Conservation (phyloP, 768 basidiomycete species). For the Lactifluus hygrophoroides region DNA sequence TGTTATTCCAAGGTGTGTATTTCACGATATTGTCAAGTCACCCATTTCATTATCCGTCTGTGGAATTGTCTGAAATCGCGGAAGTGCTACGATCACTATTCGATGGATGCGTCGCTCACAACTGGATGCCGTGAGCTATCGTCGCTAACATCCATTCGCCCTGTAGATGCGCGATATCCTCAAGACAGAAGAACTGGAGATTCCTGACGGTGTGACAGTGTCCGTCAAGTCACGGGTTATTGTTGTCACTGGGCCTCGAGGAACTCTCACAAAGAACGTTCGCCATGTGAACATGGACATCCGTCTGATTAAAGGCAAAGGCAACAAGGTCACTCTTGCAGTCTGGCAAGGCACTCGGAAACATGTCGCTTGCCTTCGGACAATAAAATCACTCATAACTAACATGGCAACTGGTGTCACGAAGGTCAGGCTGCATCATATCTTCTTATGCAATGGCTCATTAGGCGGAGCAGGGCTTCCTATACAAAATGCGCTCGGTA, state of each 20-base stretch:
- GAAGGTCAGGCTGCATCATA: conserved; percentile 44
- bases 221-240: conserved; percentile 86
- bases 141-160: conserved; percentile 22
- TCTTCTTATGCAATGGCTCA: neutral
- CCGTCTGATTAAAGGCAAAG: conserved; percentile 71
- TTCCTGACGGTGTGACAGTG: conserved; percentile 81
- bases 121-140: conserved; percentile 26
- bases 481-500: conserved; percentile 99
- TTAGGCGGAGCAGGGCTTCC: conserved; percentile 65
- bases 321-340: conserved; percentile 75
- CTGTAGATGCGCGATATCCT: conserved; percentile 84
- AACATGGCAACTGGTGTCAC: conserved; percentile 99
- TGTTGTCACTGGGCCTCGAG: conserved; percentile 87
- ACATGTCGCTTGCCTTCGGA: conserved; percentile 96
- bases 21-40: conserved; percentile 5
- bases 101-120: conserved; percentile 34
- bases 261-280: conserved; percentile 85
- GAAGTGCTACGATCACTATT: neutral
- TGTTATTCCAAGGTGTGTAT: conserved; percentile 26
- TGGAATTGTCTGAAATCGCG: neutral
- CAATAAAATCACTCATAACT: conserved; percentile 87
- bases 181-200: conserved; percentile 86
- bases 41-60: neutral
- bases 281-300: conserved; percentile 95
- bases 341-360: conserved; percentile 99